These are phyloP conservation scores for Hypoxylon sp. DNA, from an alignment of 2,329 filamentous ascomycete genomes.

Conservation along the genomic window DNA sequence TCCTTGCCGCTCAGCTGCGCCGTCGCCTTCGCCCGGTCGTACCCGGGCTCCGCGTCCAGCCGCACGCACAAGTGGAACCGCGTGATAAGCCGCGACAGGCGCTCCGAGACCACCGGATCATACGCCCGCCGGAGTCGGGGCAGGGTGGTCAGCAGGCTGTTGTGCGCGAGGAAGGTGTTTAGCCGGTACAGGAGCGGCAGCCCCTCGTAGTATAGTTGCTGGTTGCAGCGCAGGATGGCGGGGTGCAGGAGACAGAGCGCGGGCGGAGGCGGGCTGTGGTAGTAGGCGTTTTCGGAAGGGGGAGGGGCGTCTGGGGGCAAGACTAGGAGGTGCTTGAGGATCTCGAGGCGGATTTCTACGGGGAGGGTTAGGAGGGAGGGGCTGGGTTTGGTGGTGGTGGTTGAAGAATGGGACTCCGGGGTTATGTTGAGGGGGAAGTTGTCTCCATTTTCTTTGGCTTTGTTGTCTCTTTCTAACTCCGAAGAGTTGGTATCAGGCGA, in stretches of 20 bases:
- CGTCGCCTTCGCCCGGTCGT: constrained; percentile 48
- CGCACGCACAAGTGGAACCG: constrained; percentile 56
- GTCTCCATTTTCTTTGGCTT: no score
- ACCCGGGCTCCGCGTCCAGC: constrained; percentile 59
- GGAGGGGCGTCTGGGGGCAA: no score
- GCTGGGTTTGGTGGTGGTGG: no score
- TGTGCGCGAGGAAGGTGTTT: constrained; percentile 63
- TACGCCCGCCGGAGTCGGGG: constrained; percentile 58
- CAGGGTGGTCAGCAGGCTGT: constrained; percentile 58
- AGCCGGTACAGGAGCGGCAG: constrained; percentile 59
- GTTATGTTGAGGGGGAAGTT: no score
- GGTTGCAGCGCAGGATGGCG: constrained; percentile 59
- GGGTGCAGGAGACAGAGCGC: constrained; percentile 53
- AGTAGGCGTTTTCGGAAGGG: constrained; percentile 11
- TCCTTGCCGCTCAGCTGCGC: constrained; percentile 57
- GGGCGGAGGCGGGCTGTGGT: constrained; percentile 6
- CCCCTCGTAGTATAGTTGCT: constrained; percentile 61
- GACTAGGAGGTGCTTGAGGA: no score
- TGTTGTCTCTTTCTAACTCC: no score
- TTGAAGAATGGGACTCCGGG: no score
- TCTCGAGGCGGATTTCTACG: no score
- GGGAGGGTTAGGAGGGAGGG: no score
- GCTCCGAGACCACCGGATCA: constrained; percentile 51
- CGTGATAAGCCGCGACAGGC: constrained; percentile 46
- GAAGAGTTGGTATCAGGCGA: no score